Conservation (phyloP, 2,329 filamentous ascomycete genomes). For the Ilyonectria sp. region DNA sequence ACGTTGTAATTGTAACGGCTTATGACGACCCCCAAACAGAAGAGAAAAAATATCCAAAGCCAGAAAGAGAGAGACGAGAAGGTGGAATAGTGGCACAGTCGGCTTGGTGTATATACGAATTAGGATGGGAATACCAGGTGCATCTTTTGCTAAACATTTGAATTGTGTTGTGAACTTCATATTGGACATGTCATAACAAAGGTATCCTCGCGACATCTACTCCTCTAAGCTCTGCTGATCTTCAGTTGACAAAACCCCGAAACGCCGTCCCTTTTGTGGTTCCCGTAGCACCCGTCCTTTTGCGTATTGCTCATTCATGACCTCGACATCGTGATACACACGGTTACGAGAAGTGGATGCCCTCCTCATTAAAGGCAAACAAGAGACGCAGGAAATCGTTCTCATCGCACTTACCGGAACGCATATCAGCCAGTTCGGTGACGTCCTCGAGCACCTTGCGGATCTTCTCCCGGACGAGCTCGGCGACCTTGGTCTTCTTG, state of each 20-base stretch:
- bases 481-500: conserved; percentile 84
- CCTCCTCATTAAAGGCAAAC: conserved; percentile 88
- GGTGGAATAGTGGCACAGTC: conserved; percentile 30
- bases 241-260: conserved; percentile 30
- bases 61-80: conserved; percentile 26
- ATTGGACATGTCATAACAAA: conserved; percentile 26
- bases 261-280: conserved; percentile 40
- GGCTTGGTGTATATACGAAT: conserved; percentile 46
- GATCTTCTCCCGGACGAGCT: conserved; percentile 90
- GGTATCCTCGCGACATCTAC: conserved; percentile 37
- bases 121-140: conserved; percentile 30
- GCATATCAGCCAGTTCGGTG: conserved; percentile 84
- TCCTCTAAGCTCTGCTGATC: conserved; percentile 18
- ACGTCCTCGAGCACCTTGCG: conserved; percentile 86
- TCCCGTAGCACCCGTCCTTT: conserved; percentile 19
- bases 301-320: conserved; percentile 18
- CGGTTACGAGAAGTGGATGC: conserved; percentile 86
- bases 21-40: conserved; percentile 45
- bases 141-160: conserved; percentile 15
- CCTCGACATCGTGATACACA: conserved; percentile 11
- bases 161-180: conserved; percentile 31
- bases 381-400: conserved; percentile 90
- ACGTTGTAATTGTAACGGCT: conserved; percentile 53
- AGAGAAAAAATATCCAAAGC: conserved; percentile 26
- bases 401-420: conserved; percentile 90